A percentile compares a stretch with the other conserved stretches of the same genome.
Evolutionary conservation across 2,329 filamentous ascomycete species (phyloP).

Genomic region (Gaeumannomyces sp.): DNA sequence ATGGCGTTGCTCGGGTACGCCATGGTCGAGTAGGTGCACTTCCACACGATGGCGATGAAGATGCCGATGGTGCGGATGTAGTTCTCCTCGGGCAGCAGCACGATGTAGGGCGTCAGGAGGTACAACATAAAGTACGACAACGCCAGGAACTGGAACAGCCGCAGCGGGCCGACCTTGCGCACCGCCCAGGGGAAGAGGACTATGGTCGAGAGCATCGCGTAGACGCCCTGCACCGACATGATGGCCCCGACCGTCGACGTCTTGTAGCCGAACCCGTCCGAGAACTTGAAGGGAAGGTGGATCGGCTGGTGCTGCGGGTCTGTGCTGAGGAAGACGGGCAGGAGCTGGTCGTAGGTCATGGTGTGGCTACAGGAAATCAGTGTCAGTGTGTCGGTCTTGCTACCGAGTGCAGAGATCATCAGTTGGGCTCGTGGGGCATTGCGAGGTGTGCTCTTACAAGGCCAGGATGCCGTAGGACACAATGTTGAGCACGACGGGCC

Average conservation of each 20-base stretch:
- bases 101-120: slow-evolving; percentile 79
- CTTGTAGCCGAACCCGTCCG: slow-evolving; percentile 75
- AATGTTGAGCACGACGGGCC: slow-evolving; percentile 80
- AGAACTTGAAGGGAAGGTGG: slow-evolving; percentile 79
- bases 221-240: slow-evolving; percentile 79
- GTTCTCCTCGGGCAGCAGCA: slow-evolving; percentile 64
- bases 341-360: slow-evolving; percentile 90
- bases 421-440: not conserved
- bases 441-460: slow-evolving; percentile 60
- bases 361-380: slow-evolving; percentile 64
- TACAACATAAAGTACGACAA: slow-evolving; percentile 84
- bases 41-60: slow-evolving; percentile 75
- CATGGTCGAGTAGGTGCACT: slow-evolving; percentile 87
- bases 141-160: slow-evolving; percentile 75
- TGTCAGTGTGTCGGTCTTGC: not conserved
- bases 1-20: slow-evolving; percentile 88
- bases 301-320: slow-evolving; percentile 42
- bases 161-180: slow-evolving; percentile 67
- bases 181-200: slow-evolving; percentile 77
- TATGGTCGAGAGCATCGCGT: slow-evolving; percentile 82
- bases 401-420: slow-evolving; percentile 13
- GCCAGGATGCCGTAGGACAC: slow-evolving; percentile 86
- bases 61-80: slow-evolving; percentile 66
- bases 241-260: slow-evolving; percentile 83
- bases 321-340: slow-evolving; percentile 86